Percentiles rank a stretch among this genome's conserved stretches.
Evolutionary conservation across 1,139 yeast genomes (phyloP).

Genomic region (Scheffersomyces lignicola): DNA sequence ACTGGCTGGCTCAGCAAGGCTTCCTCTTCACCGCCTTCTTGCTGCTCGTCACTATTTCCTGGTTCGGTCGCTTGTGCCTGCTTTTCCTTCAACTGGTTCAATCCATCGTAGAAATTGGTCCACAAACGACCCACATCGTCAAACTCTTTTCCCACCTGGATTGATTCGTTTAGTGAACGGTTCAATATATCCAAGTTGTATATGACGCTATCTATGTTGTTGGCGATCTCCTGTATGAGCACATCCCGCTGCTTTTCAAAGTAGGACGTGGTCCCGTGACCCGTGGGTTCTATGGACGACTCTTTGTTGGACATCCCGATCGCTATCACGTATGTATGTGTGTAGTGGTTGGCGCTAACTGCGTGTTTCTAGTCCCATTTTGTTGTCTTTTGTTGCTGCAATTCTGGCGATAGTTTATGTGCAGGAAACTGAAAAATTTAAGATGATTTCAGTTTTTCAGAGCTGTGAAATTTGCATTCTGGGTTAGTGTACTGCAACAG

Average conservation of each 20-base stretch:
- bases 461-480: too few species aligned
- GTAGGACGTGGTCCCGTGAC: constrained; percentile 12
- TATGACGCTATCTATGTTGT: constrained; percentile 41
- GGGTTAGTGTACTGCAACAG: neutral
- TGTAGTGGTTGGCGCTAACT: neutral
- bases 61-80: neutral
- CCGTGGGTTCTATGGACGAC: constrained; percentile 1
- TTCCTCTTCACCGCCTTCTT: neutral
- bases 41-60: neutral
- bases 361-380: neutral
- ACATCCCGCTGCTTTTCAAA: constrained; percentile 47
- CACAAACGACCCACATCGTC: constrained; percentile 47
- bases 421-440: constrained; percentile 3
- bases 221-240: constrained; percentile 43
- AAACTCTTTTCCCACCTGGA: constrained; percentile 48
- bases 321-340: neutral
- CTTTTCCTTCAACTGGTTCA: constrained; percentile 23
- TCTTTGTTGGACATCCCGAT: constrained; percentile 2
- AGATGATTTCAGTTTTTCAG: too few species aligned
- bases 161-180: constrained; percentile 40
- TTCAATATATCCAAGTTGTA: constrained; percentile 42
- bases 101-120: constrained; percentile 43
- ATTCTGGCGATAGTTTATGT: constrained; percentile 1
- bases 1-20: neutral
- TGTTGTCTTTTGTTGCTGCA: neutral